Evolutionary conservation across 2,329 filamentous ascomycete genomes (phyloP), one percentile per base, ranked within the genome.

Genomic region (Pestalotiopsis sp.): DNA sequence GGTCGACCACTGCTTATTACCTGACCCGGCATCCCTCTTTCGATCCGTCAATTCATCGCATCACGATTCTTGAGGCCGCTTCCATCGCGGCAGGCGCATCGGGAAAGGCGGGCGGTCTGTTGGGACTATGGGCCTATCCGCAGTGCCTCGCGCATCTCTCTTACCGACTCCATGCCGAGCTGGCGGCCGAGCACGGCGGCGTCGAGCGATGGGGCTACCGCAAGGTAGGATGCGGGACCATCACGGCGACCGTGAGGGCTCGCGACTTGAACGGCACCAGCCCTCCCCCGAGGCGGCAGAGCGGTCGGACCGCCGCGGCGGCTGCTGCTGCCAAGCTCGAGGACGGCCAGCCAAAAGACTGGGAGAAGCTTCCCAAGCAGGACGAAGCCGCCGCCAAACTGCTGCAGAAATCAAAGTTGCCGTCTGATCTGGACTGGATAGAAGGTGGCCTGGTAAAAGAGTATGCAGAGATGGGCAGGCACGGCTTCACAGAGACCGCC

Each of bases 51-150:
- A 87, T 88, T 66, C 93, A 97, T 79, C 91, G 86, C 66, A 91
- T 98, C 75, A 97, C 93, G 1, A 85, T 99, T 38, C 86, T 98
- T 67, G 96, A 99, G 84, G 94, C 96, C 0, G 90, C 90, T 3
- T 86, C 90, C 59, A 91, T 98, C 72, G 96, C 96, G 6, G 90
- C 93, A n/a, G 95, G 93, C 27, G 95, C 96, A 49, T 97, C 94
- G 9, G 96, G 96, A 56, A 98, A 98, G 82, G 95, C 96, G 0
- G 96, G 96, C 17, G 96, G 96, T 1, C 85, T 99, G 4, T 86
- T 99, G 25, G 96, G 91, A 1, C 84, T 95, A 17, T 98, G 95
- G 94, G 96, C 95, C 0, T 98, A 97, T 77, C 96, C 96, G 0
- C 85, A 84, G 68, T 91, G 88, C 75, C 89, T 98, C 52, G 95